These are phyloP conservation scores for Vanilla planifolia DNA, from an alignment of 106 monocot species.

Conservation along the genomic window DNA sequence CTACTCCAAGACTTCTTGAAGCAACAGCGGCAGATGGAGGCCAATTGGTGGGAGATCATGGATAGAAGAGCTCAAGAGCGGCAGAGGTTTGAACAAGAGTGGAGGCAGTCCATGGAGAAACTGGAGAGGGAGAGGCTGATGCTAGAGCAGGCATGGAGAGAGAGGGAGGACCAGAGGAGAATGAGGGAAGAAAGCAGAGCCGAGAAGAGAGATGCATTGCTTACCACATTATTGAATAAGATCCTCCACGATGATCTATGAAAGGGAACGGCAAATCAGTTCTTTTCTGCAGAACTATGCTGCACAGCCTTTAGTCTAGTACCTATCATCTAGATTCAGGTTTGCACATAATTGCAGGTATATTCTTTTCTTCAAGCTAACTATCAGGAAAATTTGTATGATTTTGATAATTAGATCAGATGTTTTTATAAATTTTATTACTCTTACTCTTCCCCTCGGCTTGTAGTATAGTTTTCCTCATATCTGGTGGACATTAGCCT, in stretches of 20 bases:
- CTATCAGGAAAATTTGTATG: no score
- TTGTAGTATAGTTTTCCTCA: no score
- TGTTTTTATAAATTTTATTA: no score
- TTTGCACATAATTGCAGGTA: no score
- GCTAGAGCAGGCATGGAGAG: conserved; percentile 81
- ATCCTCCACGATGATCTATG: conserved; percentile 56
- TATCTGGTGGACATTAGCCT: no score
- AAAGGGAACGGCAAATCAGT: no score
- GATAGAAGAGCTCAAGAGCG: conserved; percentile 70
- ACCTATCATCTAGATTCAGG: no score
- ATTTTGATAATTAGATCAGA: no score
- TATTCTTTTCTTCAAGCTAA: no score
- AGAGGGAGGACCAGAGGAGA: conserved; percentile 93
- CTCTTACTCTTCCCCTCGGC: no score
- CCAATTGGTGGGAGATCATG: conserved; percentile 65
- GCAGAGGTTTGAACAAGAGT: conserved; percentile 60
- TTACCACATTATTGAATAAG: conserved; percentile 74
- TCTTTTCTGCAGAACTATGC: no score
- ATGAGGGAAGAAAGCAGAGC: conserved; percentile 78
- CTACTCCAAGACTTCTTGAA: conserved; percentile 76
- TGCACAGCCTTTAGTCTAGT: no score
- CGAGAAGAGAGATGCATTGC: conserved; percentile 81
- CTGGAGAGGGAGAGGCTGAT: conserved; percentile 86
- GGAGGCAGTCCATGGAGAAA: conserved; percentile 91
- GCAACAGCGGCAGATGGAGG: conserved; percentile 80